Evolutionary conservation across 1,284 basidiomycete species (phyloP), one percentile per base, ranked within the genome.

Genomic region (Trichosporon coremiiforme): DNA sequence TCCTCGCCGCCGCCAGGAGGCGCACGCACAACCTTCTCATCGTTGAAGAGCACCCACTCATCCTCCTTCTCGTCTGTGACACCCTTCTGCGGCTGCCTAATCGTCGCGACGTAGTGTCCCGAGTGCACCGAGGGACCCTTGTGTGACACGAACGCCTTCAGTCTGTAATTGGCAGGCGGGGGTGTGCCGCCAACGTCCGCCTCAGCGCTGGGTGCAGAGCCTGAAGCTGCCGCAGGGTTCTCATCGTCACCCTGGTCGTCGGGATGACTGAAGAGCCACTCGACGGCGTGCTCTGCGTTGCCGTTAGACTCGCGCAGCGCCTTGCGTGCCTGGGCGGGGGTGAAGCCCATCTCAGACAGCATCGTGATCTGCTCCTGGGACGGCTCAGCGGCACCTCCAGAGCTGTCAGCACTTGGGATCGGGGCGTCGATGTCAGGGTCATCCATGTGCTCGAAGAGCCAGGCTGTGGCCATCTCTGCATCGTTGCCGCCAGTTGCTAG

Each of bases 251-350:
- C 94, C 1, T 82, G 86, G 75, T 98, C 95, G 69, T 94, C 94
- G 0, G 95, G 91, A 78, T 99, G 92, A 71, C 88, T 93, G 84
- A 99, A 98, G n/a, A 98, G 85, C 96, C 96, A 99, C 74, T 97
- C 95, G 2, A 98, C 89, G 0, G 95, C 95, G 29, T 91, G 88
- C 76, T 96, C 95, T 0, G 89, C 83, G 76, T 94, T 88, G 20
- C 90, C 90, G 57, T 85, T 86, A 90, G 92, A 94, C 79, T 96
- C 89, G 0, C 89, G 86, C 13, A 99, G 85, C 0, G 96, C 95
- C 80, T 98, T 98, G 67, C 87, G 86, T 0, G 94, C 94, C 80
- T 98, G 95, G 1, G 89, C 87, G 2, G 83, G 70, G 0, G 91
- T 91, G 84, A 99, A 98, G 17, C 96, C 97, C 95, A 99, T 98